These are phyloP conservation scores for Camelina hispida DNA, from an alignment of 345 rosid species.

Conservation along the genomic window DNA sequence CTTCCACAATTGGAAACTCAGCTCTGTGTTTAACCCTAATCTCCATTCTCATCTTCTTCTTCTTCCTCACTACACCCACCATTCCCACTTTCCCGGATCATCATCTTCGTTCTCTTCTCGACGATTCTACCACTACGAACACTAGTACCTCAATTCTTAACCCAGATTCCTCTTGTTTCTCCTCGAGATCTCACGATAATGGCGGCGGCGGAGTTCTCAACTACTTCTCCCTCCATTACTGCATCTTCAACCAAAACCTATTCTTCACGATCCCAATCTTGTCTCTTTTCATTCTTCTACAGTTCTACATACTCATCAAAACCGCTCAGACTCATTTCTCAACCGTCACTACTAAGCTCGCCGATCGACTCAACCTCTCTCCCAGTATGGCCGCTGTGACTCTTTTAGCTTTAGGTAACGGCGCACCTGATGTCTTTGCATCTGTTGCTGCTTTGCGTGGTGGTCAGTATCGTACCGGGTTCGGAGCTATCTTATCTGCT, in stretches of 20 bases:
- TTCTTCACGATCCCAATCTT: slow-evolving; percentile 63
- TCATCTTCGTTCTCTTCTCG: slow-evolving; percentile 55
- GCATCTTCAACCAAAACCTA: slow-evolving; percentile 54
- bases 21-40: slow-evolving; percentile 53
- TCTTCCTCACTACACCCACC: slow-evolving; percentile 48
- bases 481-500: slow-evolving; percentile 89
- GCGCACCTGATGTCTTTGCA: slow-evolving; percentile 93
- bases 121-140: slow-evolving; percentile 25
- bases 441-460: slow-evolving; percentile 82
- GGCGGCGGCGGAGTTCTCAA: slow-evolving; percentile 61
- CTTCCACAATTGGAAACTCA: slow-evolving; percentile 45
- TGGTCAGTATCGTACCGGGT: slow-evolving; percentile 88
- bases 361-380: slow-evolving; percentile 68
- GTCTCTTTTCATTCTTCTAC: slow-evolving; percentile 64
- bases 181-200: slow-evolving; percentile 42
- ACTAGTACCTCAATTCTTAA: neutral
- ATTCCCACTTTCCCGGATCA: slow-evolving; percentile 22
- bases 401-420: slow-evolving; percentile 90
- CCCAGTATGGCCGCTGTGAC: slow-evolving; percentile 95
- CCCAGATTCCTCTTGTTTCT: slow-evolving; percentile 40
- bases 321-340: slow-evolving; percentile 97
- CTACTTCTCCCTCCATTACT: slow-evolving; percentile 71
- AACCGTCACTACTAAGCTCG: slow-evolving; percentile 81
- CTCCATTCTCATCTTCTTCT: slow-evolving; percentile 63
- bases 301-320: slow-evolving; percentile 87